Evolutionary conservation across 2,329 filamentous ascomycete genomes (phyloP), one percentile per base, ranked within the genome.

Genomic region (Fusarium globosum): DNA sequence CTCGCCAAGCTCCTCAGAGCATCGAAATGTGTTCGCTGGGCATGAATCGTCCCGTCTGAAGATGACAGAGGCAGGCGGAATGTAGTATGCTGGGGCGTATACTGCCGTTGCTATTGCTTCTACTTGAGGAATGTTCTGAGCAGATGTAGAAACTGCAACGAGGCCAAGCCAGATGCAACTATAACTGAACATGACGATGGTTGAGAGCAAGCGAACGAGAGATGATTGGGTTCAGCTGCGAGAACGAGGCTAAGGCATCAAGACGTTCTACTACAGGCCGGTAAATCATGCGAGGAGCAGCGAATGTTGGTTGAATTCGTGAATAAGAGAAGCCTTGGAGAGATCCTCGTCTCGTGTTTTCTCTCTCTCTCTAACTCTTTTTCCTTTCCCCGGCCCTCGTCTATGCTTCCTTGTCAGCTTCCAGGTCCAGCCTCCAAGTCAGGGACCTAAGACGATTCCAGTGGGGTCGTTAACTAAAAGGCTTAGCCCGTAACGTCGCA

Each of bases 1-100:
- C 28, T 81, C 71, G 14, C 87, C 87, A 56, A 85, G 80, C 14
- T 82, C 80, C 69, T 83, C 77, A 26, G 86, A 84, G 78, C 88
- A 90, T 65, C 84, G 86, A 77, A 84, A 88, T 67, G 85, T 88
- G 74, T 87, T 83, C 56, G 82, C 80, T 13, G 87, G 85, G 67
- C 88, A 89, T 58, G 77, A 65, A 26, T 81, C 77, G n/a, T 78
- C 76, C 64, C 81, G 76, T 15, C 48, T 73, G 51, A 79, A 73
- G 35, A 79, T 66, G 15, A 75, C 53, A 15, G 72, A 65, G n/a
- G 76, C 73, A 23, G 71, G 70, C 26, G 77, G 68, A 33, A 65
- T 66, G 42, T 76, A 77, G 43, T 76, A 77, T 10, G 67, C 60
- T 21, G 60, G 67, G 30, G 43, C 49, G 30, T 69, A 66, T 49